Evolutionary conservation across 2,329 filamentous ascomycete species (phyloP), one percentile per base, ranked within the genome.

Genomic region (Meredithiella fracta): DNA sequence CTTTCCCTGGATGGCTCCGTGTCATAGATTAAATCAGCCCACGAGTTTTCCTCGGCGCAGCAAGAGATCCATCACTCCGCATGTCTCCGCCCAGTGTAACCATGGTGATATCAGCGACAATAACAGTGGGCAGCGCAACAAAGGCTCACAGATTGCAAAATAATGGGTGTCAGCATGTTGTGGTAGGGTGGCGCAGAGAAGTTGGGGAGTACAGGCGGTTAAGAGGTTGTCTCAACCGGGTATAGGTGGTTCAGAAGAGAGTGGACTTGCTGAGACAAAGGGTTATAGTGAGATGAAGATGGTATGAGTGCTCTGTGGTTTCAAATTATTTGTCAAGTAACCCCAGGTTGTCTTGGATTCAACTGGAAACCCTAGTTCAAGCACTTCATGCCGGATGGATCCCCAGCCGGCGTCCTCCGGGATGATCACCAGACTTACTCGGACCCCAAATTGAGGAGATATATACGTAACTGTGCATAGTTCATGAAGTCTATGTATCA

Each of bases 61-160:
- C 29, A 34, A 34, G 29, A 34, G 29, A 44, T 49, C 37, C 37
- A n/a, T n/a, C n/a, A n/a, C 29, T 29, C 52, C 52, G 20, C 38
- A 31, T 47, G 52, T 54, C 23, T 54, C 23, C 47, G 20, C 50
- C 17, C 17, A 38, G 31, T 52, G 25, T 40, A 37, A 38, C 50
- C 17, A 52, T 22, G 17, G 15, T 34, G 14, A 17, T 52, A 52
- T 40, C 50, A 37, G 14, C 31, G 23, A 22, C 17, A 20, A 14
- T 52, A n/a, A 31, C 50, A 9, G 20, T 38, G n/a, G 8, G 40
- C 40, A 15, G 38, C 38, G n/a, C 23, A 49, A 49, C 17, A 1
- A 44, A 44, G 11, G 40, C 20, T 44, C 23, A 8, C 22, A 26
- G 44, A 8, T 20, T 22, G 22, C 20, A 22, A 7, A 38, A 38